Percentiles rank a stretch among this genome's conserved stretches.
Conservation (phyloP, 1,139 yeast genomes). For the Ogataea hybrid region DNA sequence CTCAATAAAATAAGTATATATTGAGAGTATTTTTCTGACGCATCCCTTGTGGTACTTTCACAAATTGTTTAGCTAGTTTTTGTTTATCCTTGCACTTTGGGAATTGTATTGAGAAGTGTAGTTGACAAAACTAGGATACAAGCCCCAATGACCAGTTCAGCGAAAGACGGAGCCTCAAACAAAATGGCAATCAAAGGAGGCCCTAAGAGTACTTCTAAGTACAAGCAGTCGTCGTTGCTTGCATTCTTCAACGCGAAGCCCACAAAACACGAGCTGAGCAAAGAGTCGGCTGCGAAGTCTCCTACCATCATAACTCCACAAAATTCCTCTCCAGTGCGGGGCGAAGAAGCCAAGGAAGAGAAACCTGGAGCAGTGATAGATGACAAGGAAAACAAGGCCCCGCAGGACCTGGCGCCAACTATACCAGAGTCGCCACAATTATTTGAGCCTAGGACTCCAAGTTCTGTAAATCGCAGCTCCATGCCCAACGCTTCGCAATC, state of each 20-base stretch:
- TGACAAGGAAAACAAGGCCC: slow-evolving; percentile 11
- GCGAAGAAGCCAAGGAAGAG: slow-evolving; percentile 1
- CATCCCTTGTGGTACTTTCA: no score
- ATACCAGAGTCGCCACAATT: background rate
- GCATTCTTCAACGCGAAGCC: slow-evolving; percentile 43
- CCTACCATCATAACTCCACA: slow-evolving; percentile 16
- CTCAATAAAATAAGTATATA: background rate
- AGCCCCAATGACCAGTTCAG: background rate
- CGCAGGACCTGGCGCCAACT: background rate
- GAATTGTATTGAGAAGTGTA: no score
- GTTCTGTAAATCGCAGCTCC: slow-evolving; percentile 6
- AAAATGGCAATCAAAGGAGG: background rate
- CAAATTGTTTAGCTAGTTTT: no score
- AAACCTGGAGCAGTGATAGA: background rate
- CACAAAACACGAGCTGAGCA: background rate
- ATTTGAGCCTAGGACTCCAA: slow-evolving; percentile 13
- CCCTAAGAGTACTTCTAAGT: background rate
- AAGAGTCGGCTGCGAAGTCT: slow-evolving; percentile 4
- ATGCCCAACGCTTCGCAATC: background rate
- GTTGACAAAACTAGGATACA: no score
- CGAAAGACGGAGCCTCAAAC: background rate
- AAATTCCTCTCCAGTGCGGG: slow-evolving; percentile 25
- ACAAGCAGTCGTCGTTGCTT: slow-evolving; percentile 53
- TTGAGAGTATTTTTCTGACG: no score
- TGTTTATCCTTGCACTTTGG: no score